Evolutionary conservation across 805 yeast genomes (phyloP).

Genomic region (Candida namnaoensis): DNA sequence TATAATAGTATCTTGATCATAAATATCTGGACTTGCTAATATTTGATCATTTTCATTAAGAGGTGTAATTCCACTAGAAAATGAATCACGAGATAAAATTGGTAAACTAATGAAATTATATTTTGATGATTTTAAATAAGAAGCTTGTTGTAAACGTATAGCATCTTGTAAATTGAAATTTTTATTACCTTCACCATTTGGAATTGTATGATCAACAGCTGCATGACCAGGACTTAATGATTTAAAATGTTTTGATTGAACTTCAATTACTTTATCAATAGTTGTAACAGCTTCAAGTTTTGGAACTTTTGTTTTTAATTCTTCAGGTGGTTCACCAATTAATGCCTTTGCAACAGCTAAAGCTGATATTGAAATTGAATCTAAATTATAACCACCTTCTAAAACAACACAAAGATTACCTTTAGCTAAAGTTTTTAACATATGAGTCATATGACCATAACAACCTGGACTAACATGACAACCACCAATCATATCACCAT

Average conservation of each 20-base stretch:
- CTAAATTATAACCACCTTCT: constrained; percentile 96
- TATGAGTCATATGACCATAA: constrained; percentile 93
- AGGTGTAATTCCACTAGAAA: constrained; percentile 6
- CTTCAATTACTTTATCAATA: constrained; percentile 68
- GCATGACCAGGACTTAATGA: constrained; percentile 63
- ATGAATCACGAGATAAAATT: constrained; percentile 37
- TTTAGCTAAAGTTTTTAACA: constrained; percentile 76
- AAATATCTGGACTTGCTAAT: constrained; percentile 63
- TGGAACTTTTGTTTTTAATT: constrained; percentile 57
- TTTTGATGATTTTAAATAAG: constrained; percentile 36
- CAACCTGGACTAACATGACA: constrained; percentile 95
- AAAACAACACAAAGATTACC: constrained; percentile 85
- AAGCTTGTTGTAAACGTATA: constrained; percentile 63
- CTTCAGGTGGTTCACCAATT: constrained; percentile 93
- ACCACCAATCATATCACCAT: constrained; percentile 94
- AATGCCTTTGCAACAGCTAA: constrained; percentile 85
- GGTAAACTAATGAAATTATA: constrained; percentile 65
- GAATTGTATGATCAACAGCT: constrained; percentile 26
- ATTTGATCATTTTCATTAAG: constrained; percentile 41
- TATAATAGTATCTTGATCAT: constrained; percentile 53
- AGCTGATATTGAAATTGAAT: constrained; percentile 85
- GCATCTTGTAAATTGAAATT: constrained; percentile 59
- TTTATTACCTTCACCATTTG: constrained; percentile 25
- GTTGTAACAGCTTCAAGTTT: constrained; percentile 70
- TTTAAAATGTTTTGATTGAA: constrained; percentile 85